A percentile compares a stretch with the other conserved stretches of the same genome.
Conservation (phyloP, 108 stramenopile species). For the Cyclotella sp. region DNA sequence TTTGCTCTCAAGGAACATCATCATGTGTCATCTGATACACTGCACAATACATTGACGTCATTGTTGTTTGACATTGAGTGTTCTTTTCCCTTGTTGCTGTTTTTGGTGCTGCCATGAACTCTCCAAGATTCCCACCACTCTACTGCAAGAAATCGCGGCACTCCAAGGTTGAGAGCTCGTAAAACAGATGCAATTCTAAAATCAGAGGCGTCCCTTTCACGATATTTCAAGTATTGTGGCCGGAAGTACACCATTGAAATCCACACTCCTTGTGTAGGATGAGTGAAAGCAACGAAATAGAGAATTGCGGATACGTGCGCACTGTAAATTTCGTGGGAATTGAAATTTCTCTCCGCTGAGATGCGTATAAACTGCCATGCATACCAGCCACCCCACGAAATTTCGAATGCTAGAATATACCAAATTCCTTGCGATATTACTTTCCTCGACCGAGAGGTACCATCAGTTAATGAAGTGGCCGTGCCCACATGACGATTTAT, state of each 20-base stretch:
- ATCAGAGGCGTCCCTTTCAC: slow-evolving; percentile 14
- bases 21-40: no score
- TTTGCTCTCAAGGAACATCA: no score
- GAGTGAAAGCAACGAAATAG: slow-evolving; percentile 16
- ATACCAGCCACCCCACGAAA: slow-evolving; percentile 44
- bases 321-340: background rate
- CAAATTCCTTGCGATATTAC: slow-evolving; percentile 44
- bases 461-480: background rate
- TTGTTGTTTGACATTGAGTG: no score
- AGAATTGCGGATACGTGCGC: background rate
- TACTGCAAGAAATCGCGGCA: slow-evolving; percentile 7
- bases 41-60: no score
- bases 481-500: slow-evolving; percentile 11
- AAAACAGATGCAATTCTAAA: slow-evolving; percentile 22
- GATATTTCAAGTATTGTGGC: slow-evolving; percentile 25
- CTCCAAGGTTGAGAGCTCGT: slow-evolving; percentile 14
- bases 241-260: slow-evolving; percentile 32
- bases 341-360: slow-evolving; percentile 2
- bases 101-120: no score
- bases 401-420: slow-evolving; percentile 35
- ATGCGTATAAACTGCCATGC: slow-evolving; percentile 31
- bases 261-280: slow-evolving; percentile 27
- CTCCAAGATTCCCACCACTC: slow-evolving; percentile 18
- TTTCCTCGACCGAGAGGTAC: slow-evolving; percentile 12
- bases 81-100: no score